Conservation (phyloP, 768 basidiomycete species). For the Boletus eberwhitei region DNA sequence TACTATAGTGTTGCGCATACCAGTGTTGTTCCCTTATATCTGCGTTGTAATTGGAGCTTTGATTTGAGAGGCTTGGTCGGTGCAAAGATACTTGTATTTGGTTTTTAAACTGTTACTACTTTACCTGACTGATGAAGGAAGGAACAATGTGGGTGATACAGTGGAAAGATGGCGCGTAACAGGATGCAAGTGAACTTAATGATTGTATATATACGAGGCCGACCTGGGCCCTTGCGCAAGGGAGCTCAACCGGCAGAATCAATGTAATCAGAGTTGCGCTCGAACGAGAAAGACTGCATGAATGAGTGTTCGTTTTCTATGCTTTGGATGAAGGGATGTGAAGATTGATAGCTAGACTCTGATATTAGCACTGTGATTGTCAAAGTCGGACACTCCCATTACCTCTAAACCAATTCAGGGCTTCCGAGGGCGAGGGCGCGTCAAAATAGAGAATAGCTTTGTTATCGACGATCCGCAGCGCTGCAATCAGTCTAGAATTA, state of each 20-base stretch:
- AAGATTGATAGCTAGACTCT: conserved; percentile 71
- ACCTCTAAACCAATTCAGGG: conserved; percentile 91
- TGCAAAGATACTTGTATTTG: background rate
- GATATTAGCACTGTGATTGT: conserved; percentile 3
- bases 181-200: conserved; percentile 34
- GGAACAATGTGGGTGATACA: conserved; percentile 30
- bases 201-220: conserved; percentile 35
- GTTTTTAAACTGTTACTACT: conserved; percentile 22
- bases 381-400: conserved; percentile 15
- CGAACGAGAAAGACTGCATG: conserved; percentile 4
- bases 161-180: conserved; percentile 29
- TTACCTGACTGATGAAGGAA: conserved; percentile 23
- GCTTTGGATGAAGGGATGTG: conserved; percentile 82
- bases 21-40: conserved; percentile 2
- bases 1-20: background rate
- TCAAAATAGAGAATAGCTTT: conserved; percentile 91
- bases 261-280: conserved; percentile 2
- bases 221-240: conserved; percentile 16
- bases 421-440: conserved; percentile 78
- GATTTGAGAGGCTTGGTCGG: background rate
- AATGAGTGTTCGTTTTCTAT: conserved; percentile 36
- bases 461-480: conserved; percentile 85
- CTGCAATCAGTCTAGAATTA: conserved; percentile 36
- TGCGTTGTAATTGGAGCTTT: background rate
- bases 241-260: conserved; percentile 9